Evolutionary conservation across 202 grass and related monocot genomes (phyloP).

Genomic region (Brachypodium distachyon): DNA sequence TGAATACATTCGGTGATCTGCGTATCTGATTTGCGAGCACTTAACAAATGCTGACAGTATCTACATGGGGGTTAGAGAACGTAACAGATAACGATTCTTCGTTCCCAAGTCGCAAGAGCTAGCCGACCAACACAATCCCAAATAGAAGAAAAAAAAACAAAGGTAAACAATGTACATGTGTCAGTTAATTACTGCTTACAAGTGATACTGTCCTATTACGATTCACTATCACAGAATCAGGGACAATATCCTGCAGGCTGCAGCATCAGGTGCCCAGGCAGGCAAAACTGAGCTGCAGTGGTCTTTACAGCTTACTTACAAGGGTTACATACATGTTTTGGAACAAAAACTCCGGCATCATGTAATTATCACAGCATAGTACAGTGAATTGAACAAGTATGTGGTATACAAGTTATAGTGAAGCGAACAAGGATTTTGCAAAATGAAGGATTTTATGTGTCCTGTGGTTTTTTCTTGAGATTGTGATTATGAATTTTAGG

Average conservation of each 20-base stretch:
- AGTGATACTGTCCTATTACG: neutral
- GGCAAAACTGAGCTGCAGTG: neutral
- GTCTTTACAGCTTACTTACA: too few relatives aligned
- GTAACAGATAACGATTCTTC: neutral
- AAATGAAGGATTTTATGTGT: too few relatives aligned
- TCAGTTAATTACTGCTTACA: too few relatives aligned
- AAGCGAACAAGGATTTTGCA: too few relatives aligned
- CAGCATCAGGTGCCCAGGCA: neutral
- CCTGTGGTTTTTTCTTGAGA: too few relatives aligned
- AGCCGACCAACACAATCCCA: neutral
- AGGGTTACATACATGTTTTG: too few relatives aligned
- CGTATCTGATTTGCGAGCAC: neutral
- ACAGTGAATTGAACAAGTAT: too few relatives aligned
- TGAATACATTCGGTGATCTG: neutral
- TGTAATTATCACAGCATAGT: too few relatives aligned
- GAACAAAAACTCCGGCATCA: too few relatives aligned
- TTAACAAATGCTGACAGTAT: conserved; percentile 6
- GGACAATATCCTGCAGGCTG: neutral
- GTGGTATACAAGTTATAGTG: too few relatives aligned
- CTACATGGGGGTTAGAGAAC: neutral
- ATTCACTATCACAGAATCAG: neutral
- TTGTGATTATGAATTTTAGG: too few relatives aligned
- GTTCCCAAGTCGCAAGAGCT: neutral
- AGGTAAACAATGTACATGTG: too few relatives aligned
- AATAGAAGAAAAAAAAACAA: neutral